phyloP scores from a whole-genome alignment of 2,329 filamentous ascomycete genomes.

The Lachnellula occidentalis region DNA sequence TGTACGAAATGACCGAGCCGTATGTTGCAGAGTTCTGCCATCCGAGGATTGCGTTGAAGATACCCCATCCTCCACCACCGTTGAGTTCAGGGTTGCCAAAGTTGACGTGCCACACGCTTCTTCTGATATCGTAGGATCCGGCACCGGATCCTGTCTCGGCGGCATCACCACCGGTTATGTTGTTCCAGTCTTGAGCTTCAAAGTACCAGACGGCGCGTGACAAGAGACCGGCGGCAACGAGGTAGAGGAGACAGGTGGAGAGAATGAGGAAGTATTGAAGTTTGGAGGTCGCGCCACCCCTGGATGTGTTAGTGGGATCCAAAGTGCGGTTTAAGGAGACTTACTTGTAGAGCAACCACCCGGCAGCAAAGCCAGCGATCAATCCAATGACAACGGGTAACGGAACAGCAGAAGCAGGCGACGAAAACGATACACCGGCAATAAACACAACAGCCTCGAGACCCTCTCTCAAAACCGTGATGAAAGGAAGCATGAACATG shows the following conservation, averaged over 20 bases:
- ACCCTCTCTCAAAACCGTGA: conserved; percentile 82
- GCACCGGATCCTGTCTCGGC: conserved; percentile 60
- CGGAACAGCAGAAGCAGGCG: conserved; percentile 71
- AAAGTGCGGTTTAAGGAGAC: conserved; percentile 22
- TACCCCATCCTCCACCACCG: conserved; percentile 74
- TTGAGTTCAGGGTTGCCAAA: conserved; percentile 72
- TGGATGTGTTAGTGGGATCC: conserved; percentile 19
- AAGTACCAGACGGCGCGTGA: conserved; percentile 72
- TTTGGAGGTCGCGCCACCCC: conserved; percentile 58
- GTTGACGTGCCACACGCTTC: conserved; percentile 79
- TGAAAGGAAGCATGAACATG: conserved; percentile 81
- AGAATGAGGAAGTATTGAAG: conserved; percentile 75
- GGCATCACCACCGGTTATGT: conserved; percentile 45
- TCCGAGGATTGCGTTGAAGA: conserved; percentile 80
- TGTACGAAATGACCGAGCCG: conserved; percentile 81
- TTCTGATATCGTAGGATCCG: conserved; percentile 72
- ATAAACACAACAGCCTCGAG: conserved; percentile 84
- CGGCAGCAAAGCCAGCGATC: conserved; percentile 58
- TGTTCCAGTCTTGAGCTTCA: conserved; percentile 60
- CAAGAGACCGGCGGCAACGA: conserved; percentile 78
- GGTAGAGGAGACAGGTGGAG: conserved; percentile 78
- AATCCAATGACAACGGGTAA: conserved; percentile 71
- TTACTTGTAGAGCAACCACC: conserved; percentile 74
- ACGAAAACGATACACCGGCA: conserved; percentile 72
- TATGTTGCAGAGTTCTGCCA: conserved; percentile 89